A percentile compares a stretch with the other conserved stretches of the same genome.
These are phyloP conservation scores for Euphorbia lathyris DNA, from an alignment of 345 rosid genomes.

Conservation along the genomic window DNA sequence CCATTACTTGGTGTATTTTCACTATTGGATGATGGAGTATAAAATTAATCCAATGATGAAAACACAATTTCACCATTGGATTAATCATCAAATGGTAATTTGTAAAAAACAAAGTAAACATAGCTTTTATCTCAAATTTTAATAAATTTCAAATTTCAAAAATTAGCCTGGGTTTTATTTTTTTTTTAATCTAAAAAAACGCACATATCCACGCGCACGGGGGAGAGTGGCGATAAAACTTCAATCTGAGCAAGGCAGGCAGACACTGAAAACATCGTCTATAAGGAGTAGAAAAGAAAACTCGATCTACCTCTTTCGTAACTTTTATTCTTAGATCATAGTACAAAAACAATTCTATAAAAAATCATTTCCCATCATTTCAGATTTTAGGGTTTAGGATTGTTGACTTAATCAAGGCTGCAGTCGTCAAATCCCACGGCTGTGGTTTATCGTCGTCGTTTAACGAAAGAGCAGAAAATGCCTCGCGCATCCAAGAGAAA, in stretches of 20 bases:
- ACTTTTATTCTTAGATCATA: too few species aligned
- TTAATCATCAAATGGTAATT: too few species aligned
- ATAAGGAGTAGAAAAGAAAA: neutral
- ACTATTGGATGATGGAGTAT: too few species aligned
- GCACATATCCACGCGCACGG: neutral
- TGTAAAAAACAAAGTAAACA: too few species aligned
- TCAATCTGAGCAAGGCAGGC: neutral
- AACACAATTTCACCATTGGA: too few species aligned
- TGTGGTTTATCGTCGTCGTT: slow-evolving; percentile 9
- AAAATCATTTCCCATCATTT: neutral
- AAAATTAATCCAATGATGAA: too few species aligned
- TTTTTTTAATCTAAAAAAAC: too few species aligned
- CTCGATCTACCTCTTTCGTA: neutral
- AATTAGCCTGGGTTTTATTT: too few species aligned
- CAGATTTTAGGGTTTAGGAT: slow-evolving; percentile 23
- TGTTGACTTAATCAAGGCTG: slow-evolving; percentile 9
- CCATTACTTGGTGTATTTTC: too few species aligned
- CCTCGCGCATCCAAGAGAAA: slow-evolving; percentile 49
- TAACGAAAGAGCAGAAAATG: slow-evolving; percentile 19
- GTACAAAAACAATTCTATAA: neutral
- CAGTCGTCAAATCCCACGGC: slow-evolving; percentile 27
- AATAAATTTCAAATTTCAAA: too few species aligned
- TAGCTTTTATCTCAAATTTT: too few species aligned
- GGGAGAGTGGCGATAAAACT: neutral
- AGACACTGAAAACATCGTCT: neutral